Conservation (phyloP, 108 stramenopile genomes). For the Cyclotella baltica region DNA sequence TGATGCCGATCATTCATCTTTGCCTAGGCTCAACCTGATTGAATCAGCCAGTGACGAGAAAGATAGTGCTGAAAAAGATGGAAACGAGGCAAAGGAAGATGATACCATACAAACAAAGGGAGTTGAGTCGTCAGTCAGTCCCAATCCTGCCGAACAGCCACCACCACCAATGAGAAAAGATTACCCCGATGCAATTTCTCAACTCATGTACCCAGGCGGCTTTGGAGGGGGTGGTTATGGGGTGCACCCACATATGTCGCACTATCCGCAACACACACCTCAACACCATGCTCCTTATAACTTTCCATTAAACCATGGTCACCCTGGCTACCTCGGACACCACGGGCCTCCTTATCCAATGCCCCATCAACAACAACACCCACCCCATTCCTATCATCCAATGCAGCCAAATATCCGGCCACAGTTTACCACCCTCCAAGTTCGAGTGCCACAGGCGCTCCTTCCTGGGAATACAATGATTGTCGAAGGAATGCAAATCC, state of each 20-base stretch:
- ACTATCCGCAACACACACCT: slow-evolving; percentile 13
- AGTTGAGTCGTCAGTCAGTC: slow-evolving; percentile 3
- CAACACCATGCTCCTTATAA: slow-evolving; percentile 15
- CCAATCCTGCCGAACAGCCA: slow-evolving; percentile 13
- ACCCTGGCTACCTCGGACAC: slow-evolving; percentile 19
- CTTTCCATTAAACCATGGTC: slow-evolving; percentile 19
- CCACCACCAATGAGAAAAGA: slow-evolving; percentile 23
- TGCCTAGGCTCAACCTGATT: slow-evolving; percentile 2
- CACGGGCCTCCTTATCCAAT: slow-evolving; percentile 17
- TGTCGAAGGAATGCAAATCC: slow-evolving; percentile 61
- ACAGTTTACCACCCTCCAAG: slow-evolving; percentile 63
- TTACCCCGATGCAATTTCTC: slow-evolving; percentile 44
- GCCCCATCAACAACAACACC: slow-evolving; percentile 13
- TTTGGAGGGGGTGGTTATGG: slow-evolving; percentile 24
- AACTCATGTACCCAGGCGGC: slow-evolving; percentile 55
- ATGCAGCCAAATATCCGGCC: slow-evolving; percentile 19
- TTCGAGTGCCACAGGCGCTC: slow-evolving; percentile 66
- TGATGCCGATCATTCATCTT: background rate
- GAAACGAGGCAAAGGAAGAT: background rate
- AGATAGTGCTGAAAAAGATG: background rate
- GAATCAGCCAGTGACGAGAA: background rate
- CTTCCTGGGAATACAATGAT: slow-evolving; percentile 69
- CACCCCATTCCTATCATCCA: slow-evolving; percentile 4
- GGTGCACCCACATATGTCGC: slow-evolving; percentile 13
- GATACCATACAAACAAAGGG: background rate